Conservation (phyloP, 768 basidiomycete species). For the Arthromyces matolae region DNA sequence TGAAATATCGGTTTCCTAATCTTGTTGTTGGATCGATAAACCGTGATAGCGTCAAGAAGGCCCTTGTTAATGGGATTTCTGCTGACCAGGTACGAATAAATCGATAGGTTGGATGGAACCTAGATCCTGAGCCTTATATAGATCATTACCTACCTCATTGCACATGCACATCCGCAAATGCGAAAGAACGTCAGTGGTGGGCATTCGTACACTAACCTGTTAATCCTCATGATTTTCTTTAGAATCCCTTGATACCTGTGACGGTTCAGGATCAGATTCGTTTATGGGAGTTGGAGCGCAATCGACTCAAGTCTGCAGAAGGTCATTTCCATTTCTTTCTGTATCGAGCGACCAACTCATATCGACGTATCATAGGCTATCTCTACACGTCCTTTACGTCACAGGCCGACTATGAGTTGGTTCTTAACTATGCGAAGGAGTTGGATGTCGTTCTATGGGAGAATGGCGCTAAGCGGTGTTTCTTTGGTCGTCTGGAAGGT, state of each 20-base stretch:
- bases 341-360: slow-evolving; percentile 23
- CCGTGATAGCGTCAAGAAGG: slow-evolving; percentile 92
- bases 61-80: slow-evolving; percentile 90
- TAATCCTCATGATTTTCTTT: slow-evolving; percentile 7
- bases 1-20: slow-evolving; percentile 95
- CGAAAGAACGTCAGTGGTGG: slow-evolving; percentile 85
- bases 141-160: slow-evolving; percentile 94
- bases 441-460: slow-evolving; percentile 85
- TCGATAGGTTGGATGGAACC: no score
- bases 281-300: slow-evolving; percentile 94
- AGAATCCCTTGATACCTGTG: slow-evolving; percentile 92
- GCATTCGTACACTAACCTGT: slow-evolving; percentile 4
- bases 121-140: no score
- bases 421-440: slow-evolving; percentile 80
- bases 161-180: slow-evolving; percentile 98
- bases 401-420: slow-evolving; percentile 83
- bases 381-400: slow-evolving; percentile 88
- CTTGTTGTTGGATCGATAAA: slow-evolving; percentile 95
- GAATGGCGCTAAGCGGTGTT: slow-evolving; percentile 64
- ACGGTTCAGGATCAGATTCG: slow-evolving; percentile 98
- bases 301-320: slow-evolving; percentile 84
- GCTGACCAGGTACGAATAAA: slow-evolving; percentile 77
- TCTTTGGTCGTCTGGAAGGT: slow-evolving; percentile 79
- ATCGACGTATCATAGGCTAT: slow-evolving; percentile 51
- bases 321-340: slow-evolving; percentile 43